A percentile compares a stretch with the other conserved stretches of the same genome.
These are phyloP conservation scores for Boletus rubescentipes DNA, from an alignment of 768 basidiomycete species.

Conservation along the genomic window DNA sequence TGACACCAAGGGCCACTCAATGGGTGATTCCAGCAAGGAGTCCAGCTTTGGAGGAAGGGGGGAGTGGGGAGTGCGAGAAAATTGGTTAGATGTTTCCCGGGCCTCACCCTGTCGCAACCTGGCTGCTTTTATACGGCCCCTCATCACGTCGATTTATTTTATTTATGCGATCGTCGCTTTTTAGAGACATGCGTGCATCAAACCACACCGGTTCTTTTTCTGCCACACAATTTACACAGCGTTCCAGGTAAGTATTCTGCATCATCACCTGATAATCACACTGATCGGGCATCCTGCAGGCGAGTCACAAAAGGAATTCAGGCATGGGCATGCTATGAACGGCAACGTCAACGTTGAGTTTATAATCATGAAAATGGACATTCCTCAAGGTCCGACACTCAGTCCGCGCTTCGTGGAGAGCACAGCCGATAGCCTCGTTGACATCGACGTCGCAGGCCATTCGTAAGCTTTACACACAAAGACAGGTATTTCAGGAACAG, in stretches of 20 bases:
- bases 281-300: conserved; percentile 26
- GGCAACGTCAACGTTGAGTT: conserved; percentile 23
- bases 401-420: conserved; percentile 8
- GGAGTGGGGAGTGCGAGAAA: conserved; percentile 24
- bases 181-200: conserved; percentile 7
- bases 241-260: conserved; percentile 4
- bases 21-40: conserved; percentile 9
- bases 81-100: conserved; percentile 3
- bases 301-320: conserved; percentile 25
- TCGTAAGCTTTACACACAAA: conserved; percentile 18
- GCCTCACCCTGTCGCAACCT: not conserved
- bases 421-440: conserved; percentile 30
- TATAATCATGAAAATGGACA: conserved; percentile 8
- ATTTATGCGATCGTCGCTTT: conserved; percentile 5
- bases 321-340: conserved; percentile 9
- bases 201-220: conserved; percentile 12
- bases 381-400: conserved; percentile 19
- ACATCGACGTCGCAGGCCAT: conserved; percentile 3
- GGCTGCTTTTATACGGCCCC: conserved; percentile 19
- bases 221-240: conserved; percentile 24
- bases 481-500: conserved; percentile 25
- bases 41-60: conserved; percentile 1
- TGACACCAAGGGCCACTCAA: conserved; percentile 31
- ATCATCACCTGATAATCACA: conserved; percentile 21
- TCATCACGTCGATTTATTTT: conserved; percentile 5